Base-by-base conservation (phyloP, 176 grass and related monocot genomes). In the Rhynchospora pubera region DNA sequence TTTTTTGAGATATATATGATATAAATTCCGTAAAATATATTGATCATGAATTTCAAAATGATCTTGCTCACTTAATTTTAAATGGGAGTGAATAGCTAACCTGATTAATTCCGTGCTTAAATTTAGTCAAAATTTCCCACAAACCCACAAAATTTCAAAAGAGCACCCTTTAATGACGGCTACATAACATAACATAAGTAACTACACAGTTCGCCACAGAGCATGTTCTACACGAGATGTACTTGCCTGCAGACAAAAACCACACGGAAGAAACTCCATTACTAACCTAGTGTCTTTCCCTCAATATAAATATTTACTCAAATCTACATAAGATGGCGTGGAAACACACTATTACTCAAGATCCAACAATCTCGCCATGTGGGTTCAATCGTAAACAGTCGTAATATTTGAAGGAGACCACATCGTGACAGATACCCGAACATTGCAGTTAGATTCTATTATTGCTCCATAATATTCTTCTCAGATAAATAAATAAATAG, bases 401-500 rank as follows among this genome's bases (percentile, higher is more conserved):
- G 66, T 70, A 70, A 19, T 45, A 15, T 0, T 70, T 9, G 1
- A 42, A 2, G 0, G 6, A 0, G 0, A 8, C 0, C 30, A 39
- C 1, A 7, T 42, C 24, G 58, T 39, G 18, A 56, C 2, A 81
- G 79, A 81, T 66, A 1, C 3, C 60, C 79, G 21, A 42, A 67
- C 8, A 19, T 48, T 65, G 24, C 79, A 14, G 60, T 82, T 82
- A 67, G 79, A 82, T 82, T 82, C 79, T 23, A 53, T n/a, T 62
- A 42, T 39, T 39, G 34, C 18, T 45, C 39, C 8, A 45, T 48
- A 16, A 28, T 75, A 81, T 34, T 64, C 8, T 11, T 42, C 23
- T 78, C 44, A 28, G 13, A 77, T 56, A 56, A 77, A 82, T n/a
- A n/a, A n/a, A n/a, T 82, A 39, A 39, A 39, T 39, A 39, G 0